These are phyloP conservation scores for Saccharomycopsis oosterbeekiorum DNA, from an alignment of 805 yeast species.

Conservation along the genomic window DNA sequence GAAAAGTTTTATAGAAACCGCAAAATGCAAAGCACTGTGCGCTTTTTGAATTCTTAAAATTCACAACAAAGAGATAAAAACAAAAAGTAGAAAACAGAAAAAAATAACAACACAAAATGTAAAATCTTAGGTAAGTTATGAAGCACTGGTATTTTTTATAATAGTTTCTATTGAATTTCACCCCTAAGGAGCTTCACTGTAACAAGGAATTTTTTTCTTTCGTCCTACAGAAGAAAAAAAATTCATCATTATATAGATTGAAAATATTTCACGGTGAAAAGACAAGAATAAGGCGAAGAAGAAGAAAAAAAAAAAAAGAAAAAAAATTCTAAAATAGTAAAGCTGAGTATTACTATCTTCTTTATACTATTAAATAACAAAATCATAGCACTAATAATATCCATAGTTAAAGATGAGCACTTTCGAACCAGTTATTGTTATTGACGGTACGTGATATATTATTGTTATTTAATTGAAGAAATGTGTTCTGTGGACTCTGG, in stretches of 20 bases:
- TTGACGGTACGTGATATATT: slow-evolving; percentile 64
- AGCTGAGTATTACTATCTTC: not conserved
- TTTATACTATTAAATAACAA: not conserved
- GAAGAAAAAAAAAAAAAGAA: not conserved
- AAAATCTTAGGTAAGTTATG: not conserved
- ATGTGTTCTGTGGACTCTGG: not conserved
- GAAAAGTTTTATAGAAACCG: no score
- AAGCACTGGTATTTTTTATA: not conserved
- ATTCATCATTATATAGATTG: not conserved
- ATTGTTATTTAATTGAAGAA: not conserved
- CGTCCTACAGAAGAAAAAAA: not conserved
- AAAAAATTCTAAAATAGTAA: not conserved
- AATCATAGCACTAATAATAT: not conserved
- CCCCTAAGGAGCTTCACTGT: not conserved
- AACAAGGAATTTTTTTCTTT: no score
- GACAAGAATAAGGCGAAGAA: not conserved
- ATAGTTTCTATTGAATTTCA: not conserved
- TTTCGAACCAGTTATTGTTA: slow-evolving; percentile 95
- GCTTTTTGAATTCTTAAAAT: no score
- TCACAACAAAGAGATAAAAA: no score
- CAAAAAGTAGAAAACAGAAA: not conserved
- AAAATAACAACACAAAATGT: no score
- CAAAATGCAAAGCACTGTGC: no score
- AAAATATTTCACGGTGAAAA: not conserved
- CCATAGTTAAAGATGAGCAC: slow-evolving; percentile 47